Evolutionary conservation across 306 rosid species (phyloP).

Genomic region (Pyrus communis): DNA sequence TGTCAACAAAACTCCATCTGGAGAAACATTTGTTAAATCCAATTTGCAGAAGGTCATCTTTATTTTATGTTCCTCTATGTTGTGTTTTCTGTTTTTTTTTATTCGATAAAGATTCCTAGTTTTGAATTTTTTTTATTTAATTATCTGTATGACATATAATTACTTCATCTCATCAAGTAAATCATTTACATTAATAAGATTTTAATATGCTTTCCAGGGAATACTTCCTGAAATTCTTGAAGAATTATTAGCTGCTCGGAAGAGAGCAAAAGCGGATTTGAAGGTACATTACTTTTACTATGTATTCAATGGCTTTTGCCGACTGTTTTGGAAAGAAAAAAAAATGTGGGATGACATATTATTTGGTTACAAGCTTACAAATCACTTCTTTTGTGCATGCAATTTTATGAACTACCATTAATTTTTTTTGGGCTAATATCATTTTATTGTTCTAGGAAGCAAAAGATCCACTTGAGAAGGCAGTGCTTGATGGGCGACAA

Average conservation of each 20-base stretch:
- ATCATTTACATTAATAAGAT: not conserved
- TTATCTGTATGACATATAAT: not conserved
- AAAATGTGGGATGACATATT: not conserved
- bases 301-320: not conserved
- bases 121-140: constrained; percentile 11
- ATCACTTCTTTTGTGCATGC: constrained; percentile 8
- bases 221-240: constrained; percentile 99
- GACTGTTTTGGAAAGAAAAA: not conserved
- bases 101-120: not conserved
- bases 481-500: constrained; percentile 95
- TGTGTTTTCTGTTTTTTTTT: not conserved
- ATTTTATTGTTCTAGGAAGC: constrained; percentile 50
- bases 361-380: not conserved
- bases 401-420: constrained; percentile 8
- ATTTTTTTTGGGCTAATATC: not conserved
- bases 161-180: not conserved
- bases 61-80: not conserved
- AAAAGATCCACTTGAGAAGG: constrained; percentile 90
- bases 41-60: constrained; percentile 65
- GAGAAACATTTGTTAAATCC: constrained; percentile 84
- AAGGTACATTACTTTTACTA: constrained; percentile 45
- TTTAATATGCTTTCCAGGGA: constrained; percentile 48
- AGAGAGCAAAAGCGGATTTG: constrained; percentile 92
- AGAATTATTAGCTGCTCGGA: constrained; percentile 85
- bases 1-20: constrained; percentile 88